Evolutionary conservation across 345 rosid genomes (phyloP).

Genomic region (Syzygium aromaticum): DNA sequence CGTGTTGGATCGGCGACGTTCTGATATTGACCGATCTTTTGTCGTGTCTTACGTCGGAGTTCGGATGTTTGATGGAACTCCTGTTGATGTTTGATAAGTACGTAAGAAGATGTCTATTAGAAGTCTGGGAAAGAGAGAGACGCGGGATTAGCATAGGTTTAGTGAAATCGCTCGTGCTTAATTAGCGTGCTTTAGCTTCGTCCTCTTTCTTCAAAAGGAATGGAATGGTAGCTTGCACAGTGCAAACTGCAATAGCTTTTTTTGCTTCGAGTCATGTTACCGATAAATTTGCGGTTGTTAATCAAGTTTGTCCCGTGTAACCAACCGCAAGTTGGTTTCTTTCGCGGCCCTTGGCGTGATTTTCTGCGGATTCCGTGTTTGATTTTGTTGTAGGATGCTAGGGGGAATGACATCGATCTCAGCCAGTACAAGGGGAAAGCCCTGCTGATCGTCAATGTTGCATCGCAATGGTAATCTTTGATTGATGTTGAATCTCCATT

Average conservation of each 20-base stretch:
- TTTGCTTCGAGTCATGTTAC: not conserved
- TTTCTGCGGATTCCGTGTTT: not conserved
- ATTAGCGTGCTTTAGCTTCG: not conserved
- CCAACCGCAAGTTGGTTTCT: not conserved
- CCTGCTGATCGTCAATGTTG: conserved; percentile 90
- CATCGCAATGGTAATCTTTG: conserved; percentile 63
- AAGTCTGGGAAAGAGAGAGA: not conserved
- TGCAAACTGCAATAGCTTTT: not conserved
- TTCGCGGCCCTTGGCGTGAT: not conserved
- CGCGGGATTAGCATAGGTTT: not conserved
- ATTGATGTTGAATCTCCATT: not conserved
- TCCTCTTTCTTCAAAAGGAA: not conserved
- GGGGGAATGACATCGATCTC: conserved; percentile 61
- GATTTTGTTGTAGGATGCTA: conserved; percentile 46
- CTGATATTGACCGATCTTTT: not conserved
- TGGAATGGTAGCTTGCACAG: not conserved
- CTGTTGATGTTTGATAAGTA: not conserved
- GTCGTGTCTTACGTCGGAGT: not conserved
- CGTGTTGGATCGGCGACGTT: not conserved
- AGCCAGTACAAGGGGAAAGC: conserved; percentile 74
- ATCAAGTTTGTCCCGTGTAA: not conserved
- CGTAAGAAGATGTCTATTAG: not conserved
- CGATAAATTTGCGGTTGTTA: not conserved
- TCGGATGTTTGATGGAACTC: not conserved
- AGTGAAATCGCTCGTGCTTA: not conserved